Base-by-base conservation (phyloP, 2,329 filamentous ascomycete species). In the Trichoderma atrobrunneum region DNA sequence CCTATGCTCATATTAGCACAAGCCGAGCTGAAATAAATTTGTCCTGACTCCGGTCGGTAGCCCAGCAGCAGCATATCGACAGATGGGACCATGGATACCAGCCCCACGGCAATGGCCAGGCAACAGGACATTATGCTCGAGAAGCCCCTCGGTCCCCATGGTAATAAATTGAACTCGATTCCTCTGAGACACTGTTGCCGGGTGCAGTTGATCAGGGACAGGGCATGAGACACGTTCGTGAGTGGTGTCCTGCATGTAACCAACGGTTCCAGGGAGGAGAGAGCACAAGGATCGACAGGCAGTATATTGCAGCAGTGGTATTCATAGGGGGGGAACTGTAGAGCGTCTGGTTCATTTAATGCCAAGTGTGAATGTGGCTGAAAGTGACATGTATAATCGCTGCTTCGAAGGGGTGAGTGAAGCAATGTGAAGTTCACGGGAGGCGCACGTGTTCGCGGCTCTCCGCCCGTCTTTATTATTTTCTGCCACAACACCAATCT, bases 151-250 rank as follows among this genome's bases (percentile, higher is more conserved):
- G 10, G 36, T 66, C 43, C 43, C 63, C 63, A 60, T 32, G 65
- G 54, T 21, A 36, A 60, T 48, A 24, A 32, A 34, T 26, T 48
- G 12, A 26, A 48, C 26, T 26, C 26, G n/a, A 48, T 12, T 11
- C 65, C 65, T 48, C 26, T 51, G 34, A 68, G 65, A 69, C 66
- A 69, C 56, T 5, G 66, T 69, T 69, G 66, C 28, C 56, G 36
- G 66, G 66, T 26, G n/a, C 28, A 7, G 16, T 8, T 51, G 34
- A 30, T 30, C 65, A 32, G 26, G 36, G 36, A 28, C 7, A 8
- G 26, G 26, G 5, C 16, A 5, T 61, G 28, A 69, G 65, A 48
- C 65, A 32, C 26, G 32, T 24, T 24, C 7, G 30, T 36, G 16
- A 3, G 1, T 30, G 36, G 36, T 60, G 26, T 56, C 26, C 54